Evolutionary conservation across 2,329 filamentous ascomycete species (phyloP).

Genomic region (Arthrobotrys sinensis): DNA sequence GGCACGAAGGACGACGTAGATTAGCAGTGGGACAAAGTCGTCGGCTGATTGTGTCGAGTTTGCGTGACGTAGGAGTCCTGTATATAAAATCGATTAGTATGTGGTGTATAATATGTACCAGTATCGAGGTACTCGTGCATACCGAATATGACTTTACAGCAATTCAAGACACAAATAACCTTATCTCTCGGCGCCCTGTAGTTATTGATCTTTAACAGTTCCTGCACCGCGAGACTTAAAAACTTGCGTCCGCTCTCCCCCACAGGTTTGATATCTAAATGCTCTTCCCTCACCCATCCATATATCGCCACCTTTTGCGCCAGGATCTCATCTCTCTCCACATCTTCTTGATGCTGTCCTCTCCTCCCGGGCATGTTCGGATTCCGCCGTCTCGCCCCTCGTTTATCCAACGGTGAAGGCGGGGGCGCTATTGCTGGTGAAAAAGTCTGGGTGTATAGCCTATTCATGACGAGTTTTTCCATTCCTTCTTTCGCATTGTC

Average conservation of each 20-base stretch:
- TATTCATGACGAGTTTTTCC: conserved; percentile 99
- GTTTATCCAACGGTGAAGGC: conserved; percentile 78
- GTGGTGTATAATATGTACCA: not conserved
- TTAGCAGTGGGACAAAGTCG: conserved; percentile 93
- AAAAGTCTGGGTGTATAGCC: conserved; percentile 94
- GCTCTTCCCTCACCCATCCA: conserved; percentile 91
- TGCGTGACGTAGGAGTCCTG: conserved; percentile 88
- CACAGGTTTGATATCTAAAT: conserved; percentile 89
- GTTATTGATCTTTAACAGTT: conserved; percentile 94
- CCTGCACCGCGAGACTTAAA: conserved; percentile 81
- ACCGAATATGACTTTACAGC: conserved; percentile 99
- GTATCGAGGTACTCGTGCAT: conserved; percentile 64
- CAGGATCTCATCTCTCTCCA: conserved; percentile 95
- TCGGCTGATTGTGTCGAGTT: conserved; percentile 96
- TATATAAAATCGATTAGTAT: conserved; percentile 10
- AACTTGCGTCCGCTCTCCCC: conserved; percentile 91
- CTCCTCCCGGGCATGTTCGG: conserved; percentile 78
- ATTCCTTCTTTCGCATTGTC: conserved; percentile 98
- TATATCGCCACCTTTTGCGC: conserved; percentile 98
- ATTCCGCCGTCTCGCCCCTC: conserved; percentile 72
- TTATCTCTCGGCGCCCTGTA: conserved; percentile 98
- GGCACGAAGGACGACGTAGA: conserved; percentile 93
- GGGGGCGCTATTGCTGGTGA: conserved; percentile 91
- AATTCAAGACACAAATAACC: conserved; percentile 97
- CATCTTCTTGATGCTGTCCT: conserved; percentile 97